Base-by-base conservation (phyloP, 2,329 filamentous ascomycete species). In the Capronia coronata region DNA sequence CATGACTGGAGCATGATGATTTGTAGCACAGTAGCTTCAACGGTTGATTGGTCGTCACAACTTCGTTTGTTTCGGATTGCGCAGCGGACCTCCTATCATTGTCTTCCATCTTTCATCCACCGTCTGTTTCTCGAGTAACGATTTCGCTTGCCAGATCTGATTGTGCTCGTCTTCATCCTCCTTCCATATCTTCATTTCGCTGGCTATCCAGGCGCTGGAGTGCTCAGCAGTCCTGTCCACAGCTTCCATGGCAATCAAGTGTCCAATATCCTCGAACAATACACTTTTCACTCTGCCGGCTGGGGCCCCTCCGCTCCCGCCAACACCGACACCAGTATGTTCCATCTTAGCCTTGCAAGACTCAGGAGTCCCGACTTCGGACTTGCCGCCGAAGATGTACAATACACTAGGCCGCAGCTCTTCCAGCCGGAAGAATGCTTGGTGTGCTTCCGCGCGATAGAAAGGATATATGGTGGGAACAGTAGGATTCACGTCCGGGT, bases 241-340 rank as follows among this genome's bases (percentile, higher is more conserved):
- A 11, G 59, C 60, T 49, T 65, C 63, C 54, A 64, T 59, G 1
- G 62, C 62, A 16, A 63, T 51, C 8, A 59, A 43, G 45, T 64
- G 62, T 1, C 56, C 57, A 9, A 58, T 49, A 22, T 59, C 55
- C 18, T 58, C 42, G 34, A 64, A 52, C 10, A 59, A 46, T 7
- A 59, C 47, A 16, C 58, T 59, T 29, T 59, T 46, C 8, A 64
- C 64, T 1, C 55, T 48, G 9, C 59, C 61, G 10, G 76, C 76
- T n/a, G 41, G 84, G 78, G 14, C 87, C 79, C 67, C 68, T 18
- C 68, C 69, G 58, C 68, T 63, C 38, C 73, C 64, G 22, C 74
- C 65, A 42, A 69, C 16, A 34, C 71, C 59, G 25, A 60, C 52
- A 30, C 71, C 63, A 35, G 72, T 63, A 34, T 62, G 71, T 1